phyloP scores from a whole-genome alignment of 495 filamentous ascomycete species.

The Penicillium desertorum region DNA sequence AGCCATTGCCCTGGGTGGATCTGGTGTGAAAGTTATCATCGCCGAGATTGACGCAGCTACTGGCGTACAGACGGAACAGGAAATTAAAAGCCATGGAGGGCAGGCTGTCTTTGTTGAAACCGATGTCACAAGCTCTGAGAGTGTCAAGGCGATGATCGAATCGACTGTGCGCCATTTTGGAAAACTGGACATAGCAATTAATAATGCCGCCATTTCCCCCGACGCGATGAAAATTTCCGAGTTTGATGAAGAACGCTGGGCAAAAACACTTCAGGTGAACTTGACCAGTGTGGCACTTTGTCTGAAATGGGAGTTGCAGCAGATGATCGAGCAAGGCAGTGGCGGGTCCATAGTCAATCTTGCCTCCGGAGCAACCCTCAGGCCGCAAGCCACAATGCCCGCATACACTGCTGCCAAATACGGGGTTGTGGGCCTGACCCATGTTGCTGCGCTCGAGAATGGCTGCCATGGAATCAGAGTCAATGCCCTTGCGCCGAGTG shows the following conservation, averaged over 20 bases:
- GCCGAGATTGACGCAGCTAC: no score
- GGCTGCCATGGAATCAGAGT: slow-evolving; percentile 22
- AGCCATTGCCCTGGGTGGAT: no score
- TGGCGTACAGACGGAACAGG: no score
- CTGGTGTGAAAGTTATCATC: no score
- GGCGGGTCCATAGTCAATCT: slow-evolving; percentile 46
- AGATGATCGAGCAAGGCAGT: slow-evolving; percentile 22
- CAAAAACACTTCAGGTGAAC: slow-evolving; percentile 12
- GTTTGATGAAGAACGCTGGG: slow-evolving; percentile 19
- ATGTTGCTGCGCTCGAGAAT: slow-evolving; percentile 28
- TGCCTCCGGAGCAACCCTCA: slow-evolving; percentile 34
- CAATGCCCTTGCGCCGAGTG: slow-evolving; percentile 26
- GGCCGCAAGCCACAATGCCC: slow-evolving; percentile 26
- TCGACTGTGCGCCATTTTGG: slow-evolving; percentile 20
- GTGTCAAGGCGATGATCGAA: slow-evolving; percentile 19
- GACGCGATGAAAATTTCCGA: slow-evolving; percentile 9
- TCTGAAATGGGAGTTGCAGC: slow-evolving; percentile 21
- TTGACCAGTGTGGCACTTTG: slow-evolving; percentile 22
- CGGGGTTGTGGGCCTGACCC: slow-evolving; percentile 45
- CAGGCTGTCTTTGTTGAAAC: slow-evolving; percentile 19
- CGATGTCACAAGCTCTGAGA: slow-evolving; percentile 18
- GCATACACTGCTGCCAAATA: slow-evolving; percentile 47
- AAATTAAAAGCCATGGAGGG: no score
- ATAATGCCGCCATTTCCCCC: slow-evolving; percentile 22
- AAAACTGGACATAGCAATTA: slow-evolving; percentile 22